Evolutionary conservation across 1,284 basidiomycete species (phyloP).

Genomic region (Pisolithus thermaeus): DNA sequence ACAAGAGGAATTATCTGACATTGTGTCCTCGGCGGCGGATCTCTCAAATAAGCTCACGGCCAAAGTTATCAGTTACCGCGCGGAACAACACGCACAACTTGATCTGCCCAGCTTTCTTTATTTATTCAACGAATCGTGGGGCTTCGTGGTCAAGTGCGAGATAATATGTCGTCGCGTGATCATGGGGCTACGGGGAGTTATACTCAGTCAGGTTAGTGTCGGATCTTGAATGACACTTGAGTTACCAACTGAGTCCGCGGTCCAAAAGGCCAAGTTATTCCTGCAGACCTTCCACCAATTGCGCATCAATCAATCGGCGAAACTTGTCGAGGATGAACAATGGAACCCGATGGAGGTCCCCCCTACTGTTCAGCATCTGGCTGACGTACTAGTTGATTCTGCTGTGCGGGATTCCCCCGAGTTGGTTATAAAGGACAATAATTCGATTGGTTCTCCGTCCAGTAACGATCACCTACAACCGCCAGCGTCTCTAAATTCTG

Average conservation of each 20-base stretch:
- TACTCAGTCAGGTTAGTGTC: conserved; percentile 65
- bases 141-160: conserved; percentile 86
- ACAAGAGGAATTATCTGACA: conserved; percentile 62
- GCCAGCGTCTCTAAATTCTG: conserved; percentile 23
- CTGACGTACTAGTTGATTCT: conserved; percentile 71
- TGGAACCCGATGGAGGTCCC: conserved; percentile 80
- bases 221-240: not conserved
- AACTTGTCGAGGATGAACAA: conserved; percentile 86
- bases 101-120: conserved; percentile 71
- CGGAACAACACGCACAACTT: conserved; percentile 74
- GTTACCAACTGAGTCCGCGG: conserved; percentile 7
- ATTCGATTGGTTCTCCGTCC: conserved; percentile 9
- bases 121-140: conserved; percentile 84
- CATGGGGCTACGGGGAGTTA: conserved; percentile 79
- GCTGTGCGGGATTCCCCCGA: conserved; percentile 80
- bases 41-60: conserved; percentile 79
- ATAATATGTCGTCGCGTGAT: conserved; percentile 86
- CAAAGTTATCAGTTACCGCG: conserved; percentile 70
- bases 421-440: conserved; percentile 38
- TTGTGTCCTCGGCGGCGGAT: conserved; percentile 77
- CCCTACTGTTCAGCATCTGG: conserved; percentile 58
- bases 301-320: conserved; percentile 80
- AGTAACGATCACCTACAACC: conserved; percentile 23
- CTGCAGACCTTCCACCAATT: conserved; percentile 81
- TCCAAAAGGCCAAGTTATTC: conserved; percentile 75